These are phyloP conservation scores for Arthonia radiata DNA, from an alignment of 495 filamentous ascomycete species.

Conservation along the genomic window DNA sequence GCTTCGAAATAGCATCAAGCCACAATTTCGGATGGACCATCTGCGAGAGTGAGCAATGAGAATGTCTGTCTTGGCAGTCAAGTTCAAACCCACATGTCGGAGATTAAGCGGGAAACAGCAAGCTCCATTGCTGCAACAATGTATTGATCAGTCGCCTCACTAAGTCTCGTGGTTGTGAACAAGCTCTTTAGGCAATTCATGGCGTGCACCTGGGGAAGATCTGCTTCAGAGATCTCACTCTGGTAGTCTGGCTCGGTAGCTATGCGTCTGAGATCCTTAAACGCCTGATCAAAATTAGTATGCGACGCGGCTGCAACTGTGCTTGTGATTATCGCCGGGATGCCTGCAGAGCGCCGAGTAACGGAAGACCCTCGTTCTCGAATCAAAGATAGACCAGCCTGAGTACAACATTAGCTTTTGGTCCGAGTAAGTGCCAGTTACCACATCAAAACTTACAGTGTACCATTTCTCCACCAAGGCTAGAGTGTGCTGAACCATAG, in stretches of 20 bases:
- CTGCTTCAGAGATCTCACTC: conserved; percentile 23
- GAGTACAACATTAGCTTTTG: conserved; percentile 4
- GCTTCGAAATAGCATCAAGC: conserved; percentile 66
- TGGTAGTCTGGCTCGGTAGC: conserved; percentile 22
- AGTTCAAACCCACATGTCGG: conserved; percentile 24
- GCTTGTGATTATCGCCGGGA: conserved; percentile 61
- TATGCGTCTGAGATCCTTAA: conserved; percentile 29
- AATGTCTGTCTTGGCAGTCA: conserved; percentile 1
- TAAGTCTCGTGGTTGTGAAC: conserved; percentile 53
- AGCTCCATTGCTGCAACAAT: conserved; percentile 49
- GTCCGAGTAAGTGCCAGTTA: too few relatives aligned
- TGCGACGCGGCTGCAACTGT: conserved; percentile 34
- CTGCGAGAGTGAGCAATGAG: conserved; percentile 13
- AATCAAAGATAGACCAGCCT: conserved; percentile 39
- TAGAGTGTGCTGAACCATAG: conserved; percentile 18
- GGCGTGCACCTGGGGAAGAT: conserved; percentile 73
- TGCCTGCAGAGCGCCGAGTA: conserved; percentile 74
- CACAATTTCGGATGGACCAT: conserved; percentile 86
- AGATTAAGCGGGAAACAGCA: conserved; percentile 45
- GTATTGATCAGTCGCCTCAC: conserved; percentile 33
- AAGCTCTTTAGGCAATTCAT: conserved; percentile 77
- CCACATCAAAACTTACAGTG: conserved; percentile 23
- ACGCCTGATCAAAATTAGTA: conserved; percentile 21
- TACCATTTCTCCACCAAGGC: conserved; percentile 36
- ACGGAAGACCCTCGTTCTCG: conserved; percentile 45